Percentiles rank a stretch among this genome's conserved stretches.
Evolutionary conservation across 2,329 filamentous ascomycete species (phyloP).

Genomic region (Neophaeococcomyces aloes): DNA sequence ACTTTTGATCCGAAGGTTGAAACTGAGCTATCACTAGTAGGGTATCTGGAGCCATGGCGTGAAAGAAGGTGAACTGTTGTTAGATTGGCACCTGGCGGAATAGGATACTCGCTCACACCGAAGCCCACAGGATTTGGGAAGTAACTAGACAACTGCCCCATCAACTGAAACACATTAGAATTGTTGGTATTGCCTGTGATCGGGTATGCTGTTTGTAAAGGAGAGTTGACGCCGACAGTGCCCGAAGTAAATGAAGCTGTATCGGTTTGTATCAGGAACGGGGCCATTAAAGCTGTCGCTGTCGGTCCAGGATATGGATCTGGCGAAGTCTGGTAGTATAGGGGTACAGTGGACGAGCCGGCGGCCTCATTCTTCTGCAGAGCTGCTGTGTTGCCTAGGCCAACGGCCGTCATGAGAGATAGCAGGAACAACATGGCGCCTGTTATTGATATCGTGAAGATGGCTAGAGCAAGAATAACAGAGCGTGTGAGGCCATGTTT

Average conservation of each 20-base stretch:
- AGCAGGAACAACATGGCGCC: conserved; percentile 8
- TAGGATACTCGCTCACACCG: conserved; percentile 61
- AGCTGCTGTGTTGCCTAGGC: conserved; percentile 11
- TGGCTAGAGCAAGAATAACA: background rate
- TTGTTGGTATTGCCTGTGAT: conserved; percentile 50
- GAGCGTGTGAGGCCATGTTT: background rate
- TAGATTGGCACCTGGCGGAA: conserved; percentile 57
- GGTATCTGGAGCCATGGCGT: conserved; percentile 64
- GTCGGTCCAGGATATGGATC: conserved; percentile 18
- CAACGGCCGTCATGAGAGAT: conserved; percentile 5
- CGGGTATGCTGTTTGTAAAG: conserved; percentile 60
- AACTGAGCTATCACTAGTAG: conserved; percentile 50
- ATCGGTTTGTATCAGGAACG: conserved; percentile 63
- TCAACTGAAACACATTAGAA: conserved; percentile 58
- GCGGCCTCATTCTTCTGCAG: conserved; percentile 7
- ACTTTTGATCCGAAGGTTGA: conserved; percentile 48
- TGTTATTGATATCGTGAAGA: conserved; percentile 1
- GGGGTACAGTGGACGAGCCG: conserved; percentile 11
- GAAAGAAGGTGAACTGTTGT: conserved; percentile 62
- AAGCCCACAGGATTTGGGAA: conserved; percentile 58
- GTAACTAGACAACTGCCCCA: conserved; percentile 61
- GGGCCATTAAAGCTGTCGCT: conserved; percentile 51
- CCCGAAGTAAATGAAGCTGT: conserved; percentile 51
- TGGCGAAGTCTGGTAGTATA: conserved; percentile 19
- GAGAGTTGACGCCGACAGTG: conserved; percentile 56